Percentiles rank a stretch among this genome's conserved stretches.
phyloP scores from a whole-genome alignment of 1,284 basidiomycete species.

The Peniophora sp. region DNA sequence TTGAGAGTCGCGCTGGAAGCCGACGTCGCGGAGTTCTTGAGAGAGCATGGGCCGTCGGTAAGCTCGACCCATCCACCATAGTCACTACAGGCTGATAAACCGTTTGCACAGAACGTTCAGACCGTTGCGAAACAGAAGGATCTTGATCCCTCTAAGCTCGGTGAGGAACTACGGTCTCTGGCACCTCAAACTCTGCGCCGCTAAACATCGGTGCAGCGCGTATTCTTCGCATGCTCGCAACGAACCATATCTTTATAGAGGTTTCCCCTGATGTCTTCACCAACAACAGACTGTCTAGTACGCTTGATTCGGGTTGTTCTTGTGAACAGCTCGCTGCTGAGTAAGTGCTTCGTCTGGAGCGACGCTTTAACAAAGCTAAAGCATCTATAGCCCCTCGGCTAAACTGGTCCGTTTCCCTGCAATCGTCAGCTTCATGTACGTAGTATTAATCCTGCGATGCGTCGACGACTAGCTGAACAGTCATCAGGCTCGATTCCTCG shows the following conservation, averaged over 20 bases:
- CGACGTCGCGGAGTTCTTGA: not conserved
- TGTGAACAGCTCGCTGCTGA: constrained; percentile 9
- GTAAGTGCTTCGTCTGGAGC: not conserved
- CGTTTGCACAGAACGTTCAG: constrained; percentile 16
- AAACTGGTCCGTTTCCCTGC: not conserved
- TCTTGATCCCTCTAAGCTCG: constrained; percentile 24
- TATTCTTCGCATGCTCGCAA: constrained; percentile 29
- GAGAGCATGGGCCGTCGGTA: not conserved
- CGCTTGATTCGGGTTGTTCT: constrained; percentile 32
- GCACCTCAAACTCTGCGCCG: not conserved
- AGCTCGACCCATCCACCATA: not conserved
- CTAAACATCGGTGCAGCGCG: constrained; percentile 19
- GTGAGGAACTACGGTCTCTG: constrained; percentile 12
- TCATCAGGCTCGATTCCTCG: constrained; percentile 26
- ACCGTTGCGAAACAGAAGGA: constrained; percentile 24
- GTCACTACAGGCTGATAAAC: not conserved
- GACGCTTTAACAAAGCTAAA: not conserved
- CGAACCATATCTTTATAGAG: constrained; percentile 34
- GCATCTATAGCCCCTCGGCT: not conserved
- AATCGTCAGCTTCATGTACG: not conserved
- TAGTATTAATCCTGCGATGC: not conserved
- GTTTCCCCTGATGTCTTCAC: constrained; percentile 32
- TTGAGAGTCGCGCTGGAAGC: not conserved
- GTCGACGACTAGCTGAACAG: not conserved
- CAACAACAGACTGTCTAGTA: constrained; percentile 32